Evolutionary conservation across 1,284 basidiomycete species (phyloP).

Genomic region (Moesziomyces parantarcticus): DNA sequence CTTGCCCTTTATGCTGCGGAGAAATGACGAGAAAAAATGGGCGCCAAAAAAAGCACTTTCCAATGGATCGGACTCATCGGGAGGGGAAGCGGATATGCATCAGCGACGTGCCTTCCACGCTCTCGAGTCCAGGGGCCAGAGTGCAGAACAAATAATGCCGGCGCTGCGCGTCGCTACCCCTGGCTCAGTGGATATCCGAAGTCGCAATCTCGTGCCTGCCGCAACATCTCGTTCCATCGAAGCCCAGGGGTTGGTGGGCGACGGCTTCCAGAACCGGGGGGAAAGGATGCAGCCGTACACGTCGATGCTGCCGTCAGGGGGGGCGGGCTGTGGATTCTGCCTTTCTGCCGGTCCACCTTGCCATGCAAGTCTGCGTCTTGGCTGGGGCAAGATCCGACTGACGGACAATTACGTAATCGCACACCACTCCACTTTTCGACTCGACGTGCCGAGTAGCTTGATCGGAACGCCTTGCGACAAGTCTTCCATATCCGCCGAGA

Average conservation of each 20-base stretch:
- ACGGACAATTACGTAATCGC: not conserved
- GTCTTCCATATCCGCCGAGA: too few species aligned
- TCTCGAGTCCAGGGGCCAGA: constrained; percentile 8
- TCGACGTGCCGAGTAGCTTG: too few species aligned
- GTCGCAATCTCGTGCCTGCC: not conserved
- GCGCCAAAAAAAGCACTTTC: not conserved
- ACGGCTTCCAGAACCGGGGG: too few species aligned
- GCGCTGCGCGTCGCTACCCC: not conserved
- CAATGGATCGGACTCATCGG: constrained; percentile 9
- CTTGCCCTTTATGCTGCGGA: too few species aligned
- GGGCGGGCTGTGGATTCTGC: not conserved
- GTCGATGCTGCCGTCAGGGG: constrained; percentile 11
- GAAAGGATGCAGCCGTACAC: not conserved
- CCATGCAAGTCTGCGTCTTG: too few species aligned
- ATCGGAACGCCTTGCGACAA: too few species aligned
- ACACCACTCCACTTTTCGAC: not conserved
- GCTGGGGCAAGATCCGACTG: too few species aligned
- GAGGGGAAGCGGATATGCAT: not conserved
- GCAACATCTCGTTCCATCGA: too few species aligned
- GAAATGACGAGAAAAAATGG: not conserved
- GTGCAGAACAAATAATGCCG: constrained; percentile 21
- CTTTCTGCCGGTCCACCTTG: too few species aligned
- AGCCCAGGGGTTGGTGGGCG: too few species aligned
- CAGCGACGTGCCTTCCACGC: not conserved
- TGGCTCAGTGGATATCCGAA: constrained; percentile 1